A percentile compares a stretch with the other conserved stretches of the same genome.
These are phyloP conservation scores for Dictyostelium capitatum DNA, from an alignment of 78 protist genomes.

Conservation along the genomic window DNA sequence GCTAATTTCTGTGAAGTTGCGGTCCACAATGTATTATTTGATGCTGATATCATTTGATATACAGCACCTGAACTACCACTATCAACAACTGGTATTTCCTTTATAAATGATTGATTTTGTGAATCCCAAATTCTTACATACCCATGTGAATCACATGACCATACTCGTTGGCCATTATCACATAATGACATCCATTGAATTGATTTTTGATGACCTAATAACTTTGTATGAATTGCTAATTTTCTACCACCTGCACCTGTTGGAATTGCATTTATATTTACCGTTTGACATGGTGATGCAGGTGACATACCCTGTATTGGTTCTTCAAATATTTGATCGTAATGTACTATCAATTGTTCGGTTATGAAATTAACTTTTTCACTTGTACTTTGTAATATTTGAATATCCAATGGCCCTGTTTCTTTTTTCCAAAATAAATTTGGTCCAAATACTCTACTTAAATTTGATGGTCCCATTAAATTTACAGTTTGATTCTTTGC, in stretches of 20 bases:
- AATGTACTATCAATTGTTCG: slow-evolving; percentile 26
- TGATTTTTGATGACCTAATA: slow-evolving; percentile 69
- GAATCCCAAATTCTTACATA: slow-evolving; percentile 47
- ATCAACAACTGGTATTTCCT: slow-evolving; percentile 5
- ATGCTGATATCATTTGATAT: slow-evolving; percentile 40
- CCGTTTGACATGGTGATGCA: background rate
- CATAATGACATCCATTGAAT: slow-evolving; percentile 48
- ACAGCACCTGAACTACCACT: slow-evolving; percentile 36
- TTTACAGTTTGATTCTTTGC: slow-evolving; percentile 18
- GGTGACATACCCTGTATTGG: background rate
- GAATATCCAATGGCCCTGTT: slow-evolving; percentile 36
- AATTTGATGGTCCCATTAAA: slow-evolving; percentile 25
- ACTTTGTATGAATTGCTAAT: slow-evolving; percentile 8
- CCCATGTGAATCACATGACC: slow-evolving; percentile 41
- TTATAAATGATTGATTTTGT: slow-evolving; percentile 20
- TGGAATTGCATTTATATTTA: background rate
- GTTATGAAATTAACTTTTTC: slow-evolving; percentile 58
- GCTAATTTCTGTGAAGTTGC: slow-evolving; percentile 9
- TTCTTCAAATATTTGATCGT: slow-evolving; percentile 42
- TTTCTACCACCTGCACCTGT: background rate
- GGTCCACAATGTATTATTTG: slow-evolving; percentile 41
- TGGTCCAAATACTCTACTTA: slow-evolving; percentile 70
- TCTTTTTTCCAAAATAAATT: slow-evolving; percentile 79
- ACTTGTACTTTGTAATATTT: slow-evolving; percentile 39
- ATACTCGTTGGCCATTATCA: slow-evolving; percentile 16